Conservation (phyloP, 768 basidiomycete species). For the Macrolepiota fuliginosa region DNA sequence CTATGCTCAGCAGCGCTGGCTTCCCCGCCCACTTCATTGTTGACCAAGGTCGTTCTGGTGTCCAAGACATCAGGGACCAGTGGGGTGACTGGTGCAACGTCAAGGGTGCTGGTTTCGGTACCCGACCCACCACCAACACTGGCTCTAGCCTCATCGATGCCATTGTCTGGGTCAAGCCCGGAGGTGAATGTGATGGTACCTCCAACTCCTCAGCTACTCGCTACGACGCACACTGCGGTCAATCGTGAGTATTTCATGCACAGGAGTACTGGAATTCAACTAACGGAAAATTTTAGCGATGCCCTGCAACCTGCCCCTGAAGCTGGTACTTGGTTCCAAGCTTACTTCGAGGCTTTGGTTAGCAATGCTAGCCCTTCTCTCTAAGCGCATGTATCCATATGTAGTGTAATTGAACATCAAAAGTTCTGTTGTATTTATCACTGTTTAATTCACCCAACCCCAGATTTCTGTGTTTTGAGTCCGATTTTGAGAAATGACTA, state of each 20-base stretch:
- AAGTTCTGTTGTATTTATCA: slow-evolving; percentile 4
- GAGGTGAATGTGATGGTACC: slow-evolving; percentile 67
- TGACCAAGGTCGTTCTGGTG: slow-evolving; percentile 64
- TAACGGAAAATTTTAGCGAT: slow-evolving; percentile 33
- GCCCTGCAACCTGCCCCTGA: slow-evolving; percentile 56
- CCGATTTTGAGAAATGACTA: background rate
- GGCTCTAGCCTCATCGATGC: slow-evolving; percentile 53
- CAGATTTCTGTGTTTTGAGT: background rate
- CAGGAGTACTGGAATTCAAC: background rate
- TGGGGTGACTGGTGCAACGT: slow-evolving; percentile 77
- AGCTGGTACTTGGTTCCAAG: slow-evolving; percentile 68
- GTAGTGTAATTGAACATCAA: background rate
- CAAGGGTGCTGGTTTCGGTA: slow-evolving; percentile 60
- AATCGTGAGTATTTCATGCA: slow-evolving; percentile 33
- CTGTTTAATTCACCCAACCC: background rate
- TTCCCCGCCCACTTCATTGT: slow-evolving; percentile 66
- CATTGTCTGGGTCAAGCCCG: slow-evolving; percentile 68
- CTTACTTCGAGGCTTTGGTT: slow-evolving; percentile 60
- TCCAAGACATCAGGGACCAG: slow-evolving; percentile 54
- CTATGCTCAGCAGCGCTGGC: slow-evolving; percentile 37
- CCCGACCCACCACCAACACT: slow-evolving; percentile 54
- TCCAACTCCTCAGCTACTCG: slow-evolving; percentile 50
- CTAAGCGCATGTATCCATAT: slow-evolving; percentile 23
- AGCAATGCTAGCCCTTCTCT: slow-evolving; percentile 51
- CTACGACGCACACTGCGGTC: slow-evolving; percentile 50